Conservation (phyloP, 106 monocot genomes). For the Xerophyta viscosa region DNA sequence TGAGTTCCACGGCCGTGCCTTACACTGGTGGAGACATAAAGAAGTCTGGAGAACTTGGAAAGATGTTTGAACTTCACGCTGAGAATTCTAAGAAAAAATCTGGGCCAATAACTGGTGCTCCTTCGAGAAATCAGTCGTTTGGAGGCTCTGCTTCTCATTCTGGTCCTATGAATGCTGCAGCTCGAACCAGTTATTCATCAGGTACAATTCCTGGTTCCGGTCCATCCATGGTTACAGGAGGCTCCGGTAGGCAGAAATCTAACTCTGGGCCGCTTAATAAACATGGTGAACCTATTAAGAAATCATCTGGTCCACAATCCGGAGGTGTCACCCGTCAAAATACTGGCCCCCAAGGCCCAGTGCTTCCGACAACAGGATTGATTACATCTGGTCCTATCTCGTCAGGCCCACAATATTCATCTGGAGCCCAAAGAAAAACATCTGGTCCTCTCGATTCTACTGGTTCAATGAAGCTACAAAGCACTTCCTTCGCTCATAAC, state of each 20-base stretch:
- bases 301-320: slow-evolving; percentile 66
- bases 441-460: slow-evolving; percentile 66
- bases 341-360: slow-evolving; percentile 60
- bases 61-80: slow-evolving; percentile 73
- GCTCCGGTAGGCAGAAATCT: slow-evolving; percentile 46
- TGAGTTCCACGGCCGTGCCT: slow-evolving; percentile 57
- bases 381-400: slow-evolving; percentile 80
- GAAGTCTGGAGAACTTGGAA: slow-evolving; percentile 68
- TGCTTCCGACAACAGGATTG: slow-evolving; percentile 65
- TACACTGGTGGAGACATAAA: slow-evolving; percentile 68
- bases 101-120: slow-evolving; percentile 36
- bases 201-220: slow-evolving; percentile 25
- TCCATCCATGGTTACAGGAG: slow-evolving; percentile 20
- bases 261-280: slow-evolving; percentile 53
- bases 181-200: slow-evolving; percentile 41
- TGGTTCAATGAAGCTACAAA: slow-evolving; percentile 55
- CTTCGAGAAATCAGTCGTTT: slow-evolving; percentile 26
- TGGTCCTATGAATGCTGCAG: slow-evolving; percentile 25
- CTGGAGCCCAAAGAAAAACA: slow-evolving; percentile 54
- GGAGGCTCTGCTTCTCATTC: slow-evolving; percentile 31
- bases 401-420: slow-evolving; percentile 72
- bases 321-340: slow-evolving; percentile 73
- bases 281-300: slow-evolving; percentile 48
- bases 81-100: slow-evolving; percentile 66
- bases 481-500: no score